A percentile compares a stretch with the other conserved stretches of the same genome.
Evolutionary conservation across 2,329 filamentous ascomycete species (phyloP).

Genomic region (Apiospora kogelbergensis): DNA sequence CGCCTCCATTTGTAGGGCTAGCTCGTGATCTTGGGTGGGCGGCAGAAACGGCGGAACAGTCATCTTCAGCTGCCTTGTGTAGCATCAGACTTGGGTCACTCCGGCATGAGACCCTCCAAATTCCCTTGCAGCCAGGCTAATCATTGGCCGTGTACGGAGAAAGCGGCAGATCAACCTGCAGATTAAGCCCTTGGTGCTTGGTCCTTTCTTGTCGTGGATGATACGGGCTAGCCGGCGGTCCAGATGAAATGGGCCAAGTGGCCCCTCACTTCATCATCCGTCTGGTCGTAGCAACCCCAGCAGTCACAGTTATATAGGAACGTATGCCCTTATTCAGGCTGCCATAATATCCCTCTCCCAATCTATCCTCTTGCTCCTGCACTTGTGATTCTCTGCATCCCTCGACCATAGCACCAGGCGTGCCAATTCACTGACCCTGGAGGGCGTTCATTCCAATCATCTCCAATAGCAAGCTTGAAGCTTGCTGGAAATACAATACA

Average conservation of each 20-base stretch:
- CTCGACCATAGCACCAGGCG: conserved; percentile 23
- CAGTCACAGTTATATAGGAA: background rate
- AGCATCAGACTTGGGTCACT: background rate
- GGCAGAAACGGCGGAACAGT: conserved; percentile 1
- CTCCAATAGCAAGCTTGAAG: conserved; percentile 19
- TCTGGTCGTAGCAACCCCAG: background rate
- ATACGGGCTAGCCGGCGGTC: conserved; percentile 7
- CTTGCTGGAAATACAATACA: conserved; percentile 6
- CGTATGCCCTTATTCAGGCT: conserved; percentile 8
- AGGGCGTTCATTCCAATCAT: conserved; percentile 24
- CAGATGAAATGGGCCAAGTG: conserved; percentile 17
- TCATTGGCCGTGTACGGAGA: background rate
- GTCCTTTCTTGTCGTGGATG: background rate
- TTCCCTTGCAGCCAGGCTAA: background rate
- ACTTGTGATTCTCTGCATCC: conserved; percentile 4
- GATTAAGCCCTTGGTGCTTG: background rate
- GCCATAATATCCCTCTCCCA: conserved; percentile 12
- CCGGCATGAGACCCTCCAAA: background rate
- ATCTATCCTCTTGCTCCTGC: conserved; percentile 7
- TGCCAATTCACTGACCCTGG: conserved; percentile 24
- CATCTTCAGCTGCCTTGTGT: conserved; percentile 1
- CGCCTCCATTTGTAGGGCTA: background rate
- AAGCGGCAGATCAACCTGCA: background rate
- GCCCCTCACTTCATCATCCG: conserved; percentile 13
- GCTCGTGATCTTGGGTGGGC: background rate